phyloP scores from a whole-genome alignment of 257 asterid genomes.

The Voacanga thouarsii region DNA sequence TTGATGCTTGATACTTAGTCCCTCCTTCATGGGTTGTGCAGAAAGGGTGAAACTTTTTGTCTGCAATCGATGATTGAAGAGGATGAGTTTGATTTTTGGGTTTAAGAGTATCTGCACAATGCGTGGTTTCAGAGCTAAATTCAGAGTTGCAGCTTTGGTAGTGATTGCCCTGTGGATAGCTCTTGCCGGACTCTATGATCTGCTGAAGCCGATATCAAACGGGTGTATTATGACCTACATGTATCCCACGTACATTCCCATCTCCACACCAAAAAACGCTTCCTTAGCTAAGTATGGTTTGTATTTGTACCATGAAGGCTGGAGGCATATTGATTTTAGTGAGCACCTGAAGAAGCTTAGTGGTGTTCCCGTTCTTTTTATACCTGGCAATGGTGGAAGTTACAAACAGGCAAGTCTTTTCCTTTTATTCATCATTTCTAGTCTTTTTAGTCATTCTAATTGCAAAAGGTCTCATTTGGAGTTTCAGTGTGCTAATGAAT shows the following conservation, averaged over 20 bases:
- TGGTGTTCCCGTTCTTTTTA: slow-evolving; percentile 89
- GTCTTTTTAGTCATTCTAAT: neutral
- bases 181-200: slow-evolving; percentile 52
- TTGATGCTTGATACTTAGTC: neutral
- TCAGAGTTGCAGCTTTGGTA: slow-evolving; percentile 48
- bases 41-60: slow-evolving; percentile 4
- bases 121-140: slow-evolving; percentile 40
- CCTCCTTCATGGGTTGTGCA: neutral
- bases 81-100: slow-evolving; percentile 3
- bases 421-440: neutral
- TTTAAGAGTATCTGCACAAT: slow-evolving; percentile 18
- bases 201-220: slow-evolving; percentile 68
- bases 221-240: slow-evolving; percentile 98
- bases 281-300: slow-evolving; percentile 63
- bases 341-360: slow-evolving; percentile 69
- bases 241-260: slow-evolving; percentile 94
- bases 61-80: neutral
- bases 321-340: slow-evolving; percentile 72
- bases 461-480: neutral
- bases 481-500: neutral
- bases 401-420: slow-evolving; percentile 80
- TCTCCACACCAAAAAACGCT: slow-evolving; percentile 53
- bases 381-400: slow-evolving; percentile 99
- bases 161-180: slow-evolving; percentile 48
- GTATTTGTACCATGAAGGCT: slow-evolving; percentile 89